Evolutionary conservation across 1,284 basidiomycete species (phyloP), one percentile per base, ranked within the genome.

Genomic region (Leccinum pachyderme): DNA sequence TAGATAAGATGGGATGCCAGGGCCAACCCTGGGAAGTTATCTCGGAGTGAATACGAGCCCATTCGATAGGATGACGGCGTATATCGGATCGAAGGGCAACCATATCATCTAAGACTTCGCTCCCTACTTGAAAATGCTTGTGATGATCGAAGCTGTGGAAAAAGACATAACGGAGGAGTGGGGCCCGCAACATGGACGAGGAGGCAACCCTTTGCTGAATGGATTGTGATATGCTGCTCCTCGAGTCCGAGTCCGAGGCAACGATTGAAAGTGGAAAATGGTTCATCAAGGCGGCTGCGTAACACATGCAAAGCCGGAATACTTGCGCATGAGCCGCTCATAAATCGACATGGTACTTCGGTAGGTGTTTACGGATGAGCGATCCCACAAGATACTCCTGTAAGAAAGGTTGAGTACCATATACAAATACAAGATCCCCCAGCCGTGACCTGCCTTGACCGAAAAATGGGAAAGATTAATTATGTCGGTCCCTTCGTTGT

Each of bases 401-500:
- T 7, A 39, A n/a, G 3, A 24, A 2, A 15, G 12, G 31, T 44
- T 44, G 43, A 44, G 24, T 13, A 44, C 24, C 12, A 44, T 13
- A 13, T 22, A 3, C 7, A 15, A 18, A 37, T 18, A 37, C 15
- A 37, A 15, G n/a, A 6, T 7, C 8, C 11, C 13, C 5, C 1
- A n/a, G 1, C 35, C n/a, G 9, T 9, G 2, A 22, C 44, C 29
- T 33, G 60, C 60, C 49, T 61, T 62, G 18, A 61, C 61, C 13
- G 58, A 62, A 41, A 60, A 61, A 39, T 60, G 59, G 7, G 61
- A 62, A 3, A 61, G 33, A 15, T 13, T 53, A n/a, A 61, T 13
- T 1, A 53, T n/a, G n/a, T 50, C 52, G 2, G 53, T 60, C n/a
- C 41, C 28, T 25, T 60, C 51, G 28, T 62, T 15, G 9, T 61